Percentiles rank a stretch among this genome's conserved stretches.
Conservation (phyloP, 2,329 filamentous ascomycete genomes). For the Didymella pomorum region DNA sequence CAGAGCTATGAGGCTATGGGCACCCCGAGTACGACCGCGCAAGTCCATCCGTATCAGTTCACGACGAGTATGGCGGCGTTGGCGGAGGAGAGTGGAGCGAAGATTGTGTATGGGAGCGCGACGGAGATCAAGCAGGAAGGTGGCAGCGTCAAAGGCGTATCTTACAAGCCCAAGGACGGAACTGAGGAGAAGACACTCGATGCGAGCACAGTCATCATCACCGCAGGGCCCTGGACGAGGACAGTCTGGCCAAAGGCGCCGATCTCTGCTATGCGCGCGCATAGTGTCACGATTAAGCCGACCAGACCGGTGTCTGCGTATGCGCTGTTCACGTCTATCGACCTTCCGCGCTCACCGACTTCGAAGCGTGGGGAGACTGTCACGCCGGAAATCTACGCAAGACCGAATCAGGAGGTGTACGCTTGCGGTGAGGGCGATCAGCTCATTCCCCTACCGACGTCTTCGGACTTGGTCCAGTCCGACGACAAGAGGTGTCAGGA, state of each 20-base stretch:
- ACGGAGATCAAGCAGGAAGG: constrained; percentile 68
- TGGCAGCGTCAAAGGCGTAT: constrained; percentile 69
- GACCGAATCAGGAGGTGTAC: constrained; percentile 89
- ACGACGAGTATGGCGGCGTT: constrained; percentile 83
- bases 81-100: constrained; percentile 66
- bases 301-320: constrained; percentile 71
- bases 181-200: constrained; percentile 54
- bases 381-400: constrained; percentile 91
- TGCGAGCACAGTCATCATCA: constrained; percentile 66
- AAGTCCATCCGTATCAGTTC: constrained; percentile 92
- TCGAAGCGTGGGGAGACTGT: constrained; percentile 60
- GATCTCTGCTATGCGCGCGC: constrained; percentile 67
- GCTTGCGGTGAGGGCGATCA: constrained; percentile 91
- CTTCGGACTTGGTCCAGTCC: constrained; percentile 76
- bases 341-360: constrained; percentile 66
- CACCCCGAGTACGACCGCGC: constrained; percentile 79
- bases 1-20: constrained; percentile 84
- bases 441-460: constrained; percentile 75
- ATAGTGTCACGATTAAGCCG: constrained; percentile 68
- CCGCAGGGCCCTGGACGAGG: constrained; percentile 69
- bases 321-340: constrained; percentile 86
- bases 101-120: constrained; percentile 73
- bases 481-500: constrained; percentile 84
- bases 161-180: constrained; percentile 63
- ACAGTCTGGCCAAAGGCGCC: constrained; percentile 63